Evolutionary conservation across 768 basidiomycete species (phyloP), one percentile per base, ranked within the genome.

Genomic region (Tricholomella constricta): DNA sequence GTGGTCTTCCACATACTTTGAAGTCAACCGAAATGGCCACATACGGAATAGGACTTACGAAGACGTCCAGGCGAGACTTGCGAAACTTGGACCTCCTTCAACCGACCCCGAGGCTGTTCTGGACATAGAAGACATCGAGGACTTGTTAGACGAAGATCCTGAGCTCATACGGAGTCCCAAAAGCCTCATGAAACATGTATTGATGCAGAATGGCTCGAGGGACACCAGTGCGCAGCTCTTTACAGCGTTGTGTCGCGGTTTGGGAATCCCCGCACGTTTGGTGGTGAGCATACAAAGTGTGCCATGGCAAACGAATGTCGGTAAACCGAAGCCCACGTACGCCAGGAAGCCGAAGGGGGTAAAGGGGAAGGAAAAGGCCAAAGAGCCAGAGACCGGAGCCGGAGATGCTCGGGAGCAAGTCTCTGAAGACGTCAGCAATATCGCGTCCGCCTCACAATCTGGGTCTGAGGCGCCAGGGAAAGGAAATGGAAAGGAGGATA

Each of bases 151-250:
- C 14, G 79, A 81, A 23, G 84, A 83, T 9, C 77, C 78, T 32
- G 95, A 96, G 68, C 64, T 75, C 2, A 82, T 97, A 25, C 78
- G 86, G 41, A 86, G 85, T 45, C 75, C 79, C 12, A 94, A 95
- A 65, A 94, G 91, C 58, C 77, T 98, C 34, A 94, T 95, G 91
- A 98, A 97, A 65, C 93, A 95, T 65, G 88, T 86, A 0, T 72
- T 98, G 17, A 85, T 88, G 79, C 81, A 79, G 49, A 77, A 72
- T 54, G 97, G 95, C 6, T 89, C 86, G 20, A 79, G 91, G 55
- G 97, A 99, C 66, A 82, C 83, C 34, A 89, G 89, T 52, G 89
- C 93, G 1, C 93, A 96, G 60, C 78, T 98, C 3, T 98, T 98
- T 66, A 95, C 94, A 4, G 85, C 91, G 1, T 75, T 97, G 0